phyloP scores from a whole-genome alignment of 495 filamentous ascomycete species.

The Trichoderma asperelloides region DNA sequence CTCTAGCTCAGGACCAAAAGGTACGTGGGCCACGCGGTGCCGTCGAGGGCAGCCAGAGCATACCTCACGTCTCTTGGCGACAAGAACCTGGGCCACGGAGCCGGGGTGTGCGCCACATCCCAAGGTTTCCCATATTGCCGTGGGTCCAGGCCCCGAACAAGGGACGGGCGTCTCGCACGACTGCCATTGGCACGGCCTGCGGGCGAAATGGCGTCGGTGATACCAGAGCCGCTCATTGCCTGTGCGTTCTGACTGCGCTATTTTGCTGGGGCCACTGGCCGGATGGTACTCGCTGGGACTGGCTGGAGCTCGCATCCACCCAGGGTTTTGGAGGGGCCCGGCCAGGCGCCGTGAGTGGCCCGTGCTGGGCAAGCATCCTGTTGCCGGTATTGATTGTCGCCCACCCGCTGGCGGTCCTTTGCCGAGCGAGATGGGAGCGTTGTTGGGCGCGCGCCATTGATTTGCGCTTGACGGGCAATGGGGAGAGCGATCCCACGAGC shows the following conservation, averaged over 20 bases:
- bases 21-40: not conserved
- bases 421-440: not conserved
- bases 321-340: not conserved
- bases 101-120: constrained; percentile 5
- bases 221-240: not conserved
- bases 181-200: not conserved
- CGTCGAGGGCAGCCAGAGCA: not conserved
- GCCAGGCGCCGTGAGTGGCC: not conserved
- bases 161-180: not conserved
- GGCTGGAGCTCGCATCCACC: not conserved
- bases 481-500: not conserved
- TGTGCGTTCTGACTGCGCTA: not conserved
- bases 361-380: not conserved
- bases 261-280: not conserved
- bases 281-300: not conserved
- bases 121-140: constrained; percentile 4
- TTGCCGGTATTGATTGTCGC: not conserved
- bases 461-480: no score
- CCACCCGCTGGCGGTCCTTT: not conserved
- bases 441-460: not conserved
- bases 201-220: not conserved
- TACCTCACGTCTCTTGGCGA: not conserved
- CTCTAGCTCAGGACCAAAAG: no score
- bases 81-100: constrained; percentile 5
- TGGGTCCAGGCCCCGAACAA: not conserved